A percentile compares a stretch with the other conserved stretches of the same genome.
Conservation (phyloP, 1,284 basidiomycete species). For the Grifola frondosa region DNA sequence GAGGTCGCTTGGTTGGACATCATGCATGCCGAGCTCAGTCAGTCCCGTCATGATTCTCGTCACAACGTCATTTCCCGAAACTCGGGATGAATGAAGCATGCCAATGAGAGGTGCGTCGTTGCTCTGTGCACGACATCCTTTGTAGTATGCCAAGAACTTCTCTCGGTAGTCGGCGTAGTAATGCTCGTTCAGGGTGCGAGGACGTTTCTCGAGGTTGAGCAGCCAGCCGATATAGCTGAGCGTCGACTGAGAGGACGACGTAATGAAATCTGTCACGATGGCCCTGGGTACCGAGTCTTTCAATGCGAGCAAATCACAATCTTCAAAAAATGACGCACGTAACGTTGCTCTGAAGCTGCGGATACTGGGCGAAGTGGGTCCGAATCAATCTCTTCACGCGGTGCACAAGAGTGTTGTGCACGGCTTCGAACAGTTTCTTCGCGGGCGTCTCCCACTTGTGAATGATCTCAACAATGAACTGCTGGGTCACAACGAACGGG, state of each 20-base stretch:
- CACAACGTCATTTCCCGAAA: constrained; percentile 41
- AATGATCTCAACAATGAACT: constrained; percentile 47
- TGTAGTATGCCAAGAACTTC: constrained; percentile 31
- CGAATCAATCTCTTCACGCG: constrained; percentile 44
- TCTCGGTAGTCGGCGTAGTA: constrained; percentile 32
- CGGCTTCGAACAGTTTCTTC: constrained; percentile 44
- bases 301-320: too few relatives aligned
- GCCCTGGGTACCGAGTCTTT: too few relatives aligned
- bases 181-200: constrained; percentile 34
- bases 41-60: constrained; percentile 46
- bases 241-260: constrained; percentile 39
- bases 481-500: constrained; percentile 58
- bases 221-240: constrained; percentile 39
- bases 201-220: constrained; percentile 29
- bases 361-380: constrained; percentile 51
- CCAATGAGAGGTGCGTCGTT: too few relatives aligned
- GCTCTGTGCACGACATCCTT: constrained; percentile 16
- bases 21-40: constrained; percentile 43
- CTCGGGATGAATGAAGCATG: too few relatives aligned
- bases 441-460: constrained; percentile 52
- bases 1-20: constrained; percentile 43
- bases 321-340: constrained; percentile 48
- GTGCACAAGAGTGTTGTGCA: constrained; percentile 39
- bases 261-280: constrained; percentile 48
- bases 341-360: constrained; percentile 52